Percentiles rank a stretch among this genome's conserved stretches.
These are phyloP conservation scores for Gossypium herbaceum DNA, from an alignment of 345 rosid species.

Conservation along the genomic window DNA sequence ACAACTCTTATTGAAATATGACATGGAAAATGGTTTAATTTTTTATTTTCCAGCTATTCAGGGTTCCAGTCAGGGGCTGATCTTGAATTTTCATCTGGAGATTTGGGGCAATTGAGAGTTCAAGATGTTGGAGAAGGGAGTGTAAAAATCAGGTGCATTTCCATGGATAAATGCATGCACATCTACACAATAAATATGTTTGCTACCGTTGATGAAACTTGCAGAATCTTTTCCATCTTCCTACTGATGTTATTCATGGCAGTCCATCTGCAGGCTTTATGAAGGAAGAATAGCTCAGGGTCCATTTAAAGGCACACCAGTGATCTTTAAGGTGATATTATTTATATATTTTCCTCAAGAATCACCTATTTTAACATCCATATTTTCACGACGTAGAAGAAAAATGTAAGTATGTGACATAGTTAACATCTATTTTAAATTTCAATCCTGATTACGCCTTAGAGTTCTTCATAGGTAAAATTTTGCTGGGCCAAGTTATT, in stretches of 20 bases:
- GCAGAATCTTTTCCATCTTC: constrained; percentile 7
- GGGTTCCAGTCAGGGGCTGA: constrained; percentile 51
- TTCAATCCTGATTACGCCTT: neutral
- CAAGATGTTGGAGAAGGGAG: constrained; percentile 91
- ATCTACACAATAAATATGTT: neutral
- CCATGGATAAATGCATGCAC: neutral
- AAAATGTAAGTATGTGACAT: neutral
- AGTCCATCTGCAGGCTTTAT: constrained; percentile 78
- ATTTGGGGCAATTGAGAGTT: constrained; percentile 48
- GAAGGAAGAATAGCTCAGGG: constrained; percentile 90
- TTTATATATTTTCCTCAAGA: constrained; percentile 7
- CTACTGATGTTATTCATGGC: constrained; percentile 38
- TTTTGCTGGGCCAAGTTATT: neutral
- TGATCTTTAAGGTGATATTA: constrained; percentile 62
- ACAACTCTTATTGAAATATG: neutral
- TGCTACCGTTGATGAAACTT: neutral
- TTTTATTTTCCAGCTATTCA: constrained; percentile 49
- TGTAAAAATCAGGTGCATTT: constrained; percentile 69
- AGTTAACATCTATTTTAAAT: neutral
- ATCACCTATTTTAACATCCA: neutral
- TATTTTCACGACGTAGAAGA: neutral
- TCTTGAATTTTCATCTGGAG: constrained; percentile 35
- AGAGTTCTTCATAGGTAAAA: neutral
- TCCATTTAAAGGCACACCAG: constrained; percentile 55
- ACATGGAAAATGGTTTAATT: neutral